A percentile compares a stretch with the other conserved stretches of the same genome.
Evolutionary conservation across 305 asterid genomes (phyloP).

Genomic region (Stenogyne calaminthoides): DNA sequence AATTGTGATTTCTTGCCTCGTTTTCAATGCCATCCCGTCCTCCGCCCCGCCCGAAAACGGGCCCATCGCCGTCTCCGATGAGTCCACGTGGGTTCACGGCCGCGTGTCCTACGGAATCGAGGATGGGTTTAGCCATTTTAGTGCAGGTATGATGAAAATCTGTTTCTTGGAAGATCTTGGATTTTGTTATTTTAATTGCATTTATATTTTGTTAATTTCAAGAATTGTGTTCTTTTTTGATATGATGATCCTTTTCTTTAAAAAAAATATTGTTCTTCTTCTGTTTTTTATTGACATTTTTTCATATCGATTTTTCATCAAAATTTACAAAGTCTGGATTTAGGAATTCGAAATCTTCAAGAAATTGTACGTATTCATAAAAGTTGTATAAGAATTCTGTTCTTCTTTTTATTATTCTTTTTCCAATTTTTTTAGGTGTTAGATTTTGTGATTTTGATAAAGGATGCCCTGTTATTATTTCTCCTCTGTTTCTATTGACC

Average conservation of each 20-base stretch:
- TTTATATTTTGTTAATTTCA: neutral
- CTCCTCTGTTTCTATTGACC: neutral
- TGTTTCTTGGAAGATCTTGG: neutral
- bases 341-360: no score
- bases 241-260: neutral
- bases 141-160: slow-evolving; percentile 44
- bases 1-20: slow-evolving; percentile 43
- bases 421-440: neutral
- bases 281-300: no score
- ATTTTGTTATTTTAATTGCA: neutral
- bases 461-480: neutral
- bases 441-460: neutral
- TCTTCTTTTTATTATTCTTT: no score
- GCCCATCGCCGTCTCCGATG: slow-evolving; percentile 27
- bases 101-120: slow-evolving; percentile 37
- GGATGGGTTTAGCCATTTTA: slow-evolving; percentile 33
- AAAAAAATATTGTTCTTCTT: no score
- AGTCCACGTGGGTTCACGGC: slow-evolving; percentile 32
- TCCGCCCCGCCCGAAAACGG: neutral
- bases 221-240: no score
- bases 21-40: slow-evolving; percentile 38
- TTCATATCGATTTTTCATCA: no score
- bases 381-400: no score
- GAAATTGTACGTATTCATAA: no score
- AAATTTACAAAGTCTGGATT: no score